phyloP scores from a whole-genome alignment of 441 rosid species.

The Adansonia madagascariensis region DNA sequence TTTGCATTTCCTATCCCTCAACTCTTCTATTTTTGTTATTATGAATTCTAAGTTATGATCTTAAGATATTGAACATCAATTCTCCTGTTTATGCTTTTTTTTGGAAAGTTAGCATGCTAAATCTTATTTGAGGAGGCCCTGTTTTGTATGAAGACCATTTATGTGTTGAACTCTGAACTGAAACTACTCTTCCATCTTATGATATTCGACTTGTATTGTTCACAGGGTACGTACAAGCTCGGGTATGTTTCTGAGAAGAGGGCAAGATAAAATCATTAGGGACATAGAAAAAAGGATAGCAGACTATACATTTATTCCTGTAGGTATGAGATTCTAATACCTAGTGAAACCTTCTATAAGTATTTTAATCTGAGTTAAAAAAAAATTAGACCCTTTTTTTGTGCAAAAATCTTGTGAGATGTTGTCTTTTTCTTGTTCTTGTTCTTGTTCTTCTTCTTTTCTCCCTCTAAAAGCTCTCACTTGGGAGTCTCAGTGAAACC shows the following conservation, averaged over 20 bases:
- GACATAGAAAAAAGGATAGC: slow-evolving; percentile 87
- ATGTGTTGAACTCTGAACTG: slow-evolving; percentile 2
- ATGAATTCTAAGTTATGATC: slow-evolving; percentile 4
- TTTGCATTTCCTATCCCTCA: slow-evolving; percentile 29
- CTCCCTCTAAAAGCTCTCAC: neutral
- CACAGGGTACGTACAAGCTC: slow-evolving; percentile 90
- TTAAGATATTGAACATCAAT: neutral
- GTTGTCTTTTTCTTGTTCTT: neutral
- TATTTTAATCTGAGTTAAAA: neutral
- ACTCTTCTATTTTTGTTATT: neutral
- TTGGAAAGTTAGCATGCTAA: slow-evolving; percentile 5
- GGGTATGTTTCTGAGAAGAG: slow-evolving; percentile 79
- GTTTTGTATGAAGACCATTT: slow-evolving; percentile 13
- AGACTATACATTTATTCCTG: slow-evolving; percentile 82
- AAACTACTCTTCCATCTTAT: slow-evolving; percentile 4
- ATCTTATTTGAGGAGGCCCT: neutral
- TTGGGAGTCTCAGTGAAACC: neutral
- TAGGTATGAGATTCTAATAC: slow-evolving; percentile 48
- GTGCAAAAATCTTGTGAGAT: neutral
- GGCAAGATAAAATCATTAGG: slow-evolving; percentile 66
- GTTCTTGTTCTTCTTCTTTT: no score
- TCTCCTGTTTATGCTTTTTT: neutral
- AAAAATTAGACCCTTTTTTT: neutral
- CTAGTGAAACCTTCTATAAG: slow-evolving; percentile 19
- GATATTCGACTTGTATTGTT: slow-evolving; percentile 20